A percentile compares a stretch with the other conserved stretches of the same genome.
Evolutionary conservation across 805 yeast species (phyloP).

Genomic region (Ogataea wickerhamii): DNA sequence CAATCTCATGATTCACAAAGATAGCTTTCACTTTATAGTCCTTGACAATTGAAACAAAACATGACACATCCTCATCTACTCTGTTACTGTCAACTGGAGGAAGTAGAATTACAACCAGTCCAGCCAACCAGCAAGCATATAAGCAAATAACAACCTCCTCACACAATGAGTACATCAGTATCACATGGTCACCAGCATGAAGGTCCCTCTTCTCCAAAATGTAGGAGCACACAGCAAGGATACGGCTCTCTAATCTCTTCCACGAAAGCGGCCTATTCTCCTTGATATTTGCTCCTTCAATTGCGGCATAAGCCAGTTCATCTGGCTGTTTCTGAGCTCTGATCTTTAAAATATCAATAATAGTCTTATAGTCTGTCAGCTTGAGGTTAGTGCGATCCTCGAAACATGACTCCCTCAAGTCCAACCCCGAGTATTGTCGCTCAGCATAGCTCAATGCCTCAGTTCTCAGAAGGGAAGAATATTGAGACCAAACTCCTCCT

Average conservation of each 20-base stretch:
- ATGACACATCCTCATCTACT: slow-evolving; percentile 68
- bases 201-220: slow-evolving; percentile 63
- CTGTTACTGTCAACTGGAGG: slow-evolving; percentile 58
- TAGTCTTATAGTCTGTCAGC: slow-evolving; percentile 64
- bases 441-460: slow-evolving; percentile 60
- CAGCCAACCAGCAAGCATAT: slow-evolving; percentile 82
- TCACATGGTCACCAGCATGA: slow-evolving; percentile 66
- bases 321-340: slow-evolving; percentile 74
- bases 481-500: slow-evolving; percentile 85
- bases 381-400: slow-evolving; percentile 79
- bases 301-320: slow-evolving; percentile 63
- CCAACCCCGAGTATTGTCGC: slow-evolving; percentile 78
- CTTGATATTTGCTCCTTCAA: slow-evolving; percentile 38
- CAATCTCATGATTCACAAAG: slow-evolving; percentile 76
- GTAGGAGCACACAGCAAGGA: slow-evolving; percentile 71
- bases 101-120: slow-evolving; percentile 73
- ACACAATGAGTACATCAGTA: slow-evolving; percentile 79
- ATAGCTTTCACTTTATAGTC: slow-evolving; percentile 71
- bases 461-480: slow-evolving; percentile 63
- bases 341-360: slow-evolving; percentile 74
- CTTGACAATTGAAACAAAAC: slow-evolving; percentile 59
- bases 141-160: slow-evolving; percentile 83
- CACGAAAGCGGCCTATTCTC: slow-evolving; percentile 61
- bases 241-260: slow-evolving; percentile 74
- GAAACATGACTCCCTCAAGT: slow-evolving; percentile 65